Conservation (phyloP, 1,139 yeast species). For the Hanseniaspora gamundiae region DNA sequence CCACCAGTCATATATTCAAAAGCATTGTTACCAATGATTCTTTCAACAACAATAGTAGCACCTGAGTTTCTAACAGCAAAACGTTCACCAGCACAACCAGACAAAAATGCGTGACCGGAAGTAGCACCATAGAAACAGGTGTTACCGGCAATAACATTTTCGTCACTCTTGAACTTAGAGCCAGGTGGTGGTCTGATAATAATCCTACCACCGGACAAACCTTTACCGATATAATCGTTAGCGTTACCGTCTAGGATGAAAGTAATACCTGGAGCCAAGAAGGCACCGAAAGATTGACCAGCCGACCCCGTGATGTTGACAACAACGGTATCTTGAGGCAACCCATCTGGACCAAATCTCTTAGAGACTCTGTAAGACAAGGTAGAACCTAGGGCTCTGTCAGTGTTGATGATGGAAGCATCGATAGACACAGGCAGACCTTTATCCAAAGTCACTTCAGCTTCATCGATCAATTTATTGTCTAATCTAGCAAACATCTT, state of each 20-base stretch:
- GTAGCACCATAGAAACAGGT: conserved; percentile 98
- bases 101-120: conserved; percentile 82
- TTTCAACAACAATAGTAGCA: conserved; percentile 93
- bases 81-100: conserved; percentile 98
- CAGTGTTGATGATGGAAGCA: conserved; percentile 88
- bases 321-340: conserved; percentile 93
- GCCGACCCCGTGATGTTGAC: conserved; percentile 89
- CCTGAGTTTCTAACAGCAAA: conserved; percentile 98
- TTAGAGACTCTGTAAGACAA: conserved; percentile 88
- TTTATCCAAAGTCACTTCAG: conserved; percentile 84
- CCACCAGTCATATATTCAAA: conserved; percentile 99
- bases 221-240: conserved; percentile 96
- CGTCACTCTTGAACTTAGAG: conserved; percentile 83
- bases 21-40: conserved; percentile 90
- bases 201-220: conserved; percentile 89
- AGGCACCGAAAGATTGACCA: conserved; percentile 98
- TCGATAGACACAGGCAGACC: conserved; percentile 92
- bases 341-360: conserved; percentile 82
- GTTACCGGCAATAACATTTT: conserved; percentile 92
- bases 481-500: conserved; percentile 85
- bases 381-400: conserved; percentile 91
- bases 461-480: conserved; percentile 90
- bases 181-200: conserved; percentile 84
- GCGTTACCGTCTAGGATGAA: conserved; percentile 95
- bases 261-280: conserved; percentile 91